Percentiles rank a stretch among this genome's conserved stretches.
These are phyloP conservation scores for Licmophora abbreviata DNA, from an alignment of 108 stramenopile species.

Conservation along the genomic window DNA sequence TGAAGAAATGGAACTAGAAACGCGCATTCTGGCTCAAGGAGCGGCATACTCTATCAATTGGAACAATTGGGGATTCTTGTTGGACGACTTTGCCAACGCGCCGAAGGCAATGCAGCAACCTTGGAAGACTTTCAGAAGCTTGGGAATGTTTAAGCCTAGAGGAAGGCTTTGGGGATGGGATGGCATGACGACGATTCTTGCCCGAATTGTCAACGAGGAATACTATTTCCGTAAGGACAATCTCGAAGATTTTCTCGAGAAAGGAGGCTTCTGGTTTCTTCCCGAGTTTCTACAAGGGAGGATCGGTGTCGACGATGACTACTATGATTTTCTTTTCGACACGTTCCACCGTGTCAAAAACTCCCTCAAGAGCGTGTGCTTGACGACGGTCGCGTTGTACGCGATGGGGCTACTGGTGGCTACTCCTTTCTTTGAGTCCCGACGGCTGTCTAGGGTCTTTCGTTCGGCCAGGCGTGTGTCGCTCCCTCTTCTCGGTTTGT, in stretches of 20 bases:
- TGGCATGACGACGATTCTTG: conserved; percentile 13
- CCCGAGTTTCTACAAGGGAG: conserved; percentile 26
- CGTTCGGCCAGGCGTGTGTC: conserved; percentile 10
- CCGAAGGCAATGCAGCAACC: conserved; percentile 31
- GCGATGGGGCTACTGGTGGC: background rate
- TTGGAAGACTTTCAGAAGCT: conserved; percentile 19
- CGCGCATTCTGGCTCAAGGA: conserved; percentile 31
- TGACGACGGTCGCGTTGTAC: conserved; percentile 6
- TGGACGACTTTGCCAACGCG: conserved; percentile 39
- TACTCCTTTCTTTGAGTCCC: background rate
- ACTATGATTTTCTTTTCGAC: conserved; percentile 18
- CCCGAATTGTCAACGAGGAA: conserved; percentile 48
- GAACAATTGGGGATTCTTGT: conserved; percentile 53
- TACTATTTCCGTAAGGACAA: conserved; percentile 19
- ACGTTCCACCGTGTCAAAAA: conserved; percentile 12
- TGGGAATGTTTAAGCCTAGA: conserved; percentile 34
- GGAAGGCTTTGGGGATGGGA: conserved; percentile 39
- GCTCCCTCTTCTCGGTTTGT: conserved; percentile 12
- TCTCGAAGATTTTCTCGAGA: conserved; percentile 21
- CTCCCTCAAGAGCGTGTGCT: conserved; percentile 9
- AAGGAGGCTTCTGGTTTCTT: conserved; percentile 29
- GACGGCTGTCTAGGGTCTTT: background rate
- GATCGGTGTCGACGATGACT: conserved; percentile 12
- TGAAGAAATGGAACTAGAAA: conserved; percentile 15
- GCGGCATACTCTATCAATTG: conserved; percentile 42